A percentile compares a stretch with the other conserved stretches of the same genome.
phyloP scores from a whole-genome alignment of 2,329 filamentous ascomycete genomes.

The Metarhizium brunneum region DNA sequence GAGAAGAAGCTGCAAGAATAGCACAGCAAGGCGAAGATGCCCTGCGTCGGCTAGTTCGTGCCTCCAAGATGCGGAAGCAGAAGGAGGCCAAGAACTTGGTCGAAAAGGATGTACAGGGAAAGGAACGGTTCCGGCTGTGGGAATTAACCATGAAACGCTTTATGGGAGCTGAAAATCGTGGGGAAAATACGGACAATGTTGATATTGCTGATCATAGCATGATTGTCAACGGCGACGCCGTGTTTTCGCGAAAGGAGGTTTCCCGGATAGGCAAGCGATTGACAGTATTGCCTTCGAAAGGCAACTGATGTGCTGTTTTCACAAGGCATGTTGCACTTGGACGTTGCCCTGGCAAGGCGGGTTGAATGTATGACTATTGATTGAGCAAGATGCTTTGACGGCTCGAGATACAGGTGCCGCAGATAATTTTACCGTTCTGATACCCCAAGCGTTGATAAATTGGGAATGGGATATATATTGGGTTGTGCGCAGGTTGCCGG shows the following conservation, averaged over 20 bases:
- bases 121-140: slow-evolving; percentile 50
- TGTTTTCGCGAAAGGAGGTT: slow-evolving; percentile 44
- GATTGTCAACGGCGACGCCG: slow-evolving; percentile 50
- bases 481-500: neutral
- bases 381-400: neutral
- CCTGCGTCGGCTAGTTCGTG: slow-evolving; percentile 47
- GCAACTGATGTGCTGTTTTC: neutral
- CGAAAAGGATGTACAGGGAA: slow-evolving; percentile 40
- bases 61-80: slow-evolving; percentile 55
- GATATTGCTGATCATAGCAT: slow-evolving; percentile 56
- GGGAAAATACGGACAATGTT: slow-evolving; percentile 26
- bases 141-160: slow-evolving; percentile 51
- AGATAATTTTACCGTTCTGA: neutral
- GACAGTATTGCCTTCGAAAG: slow-evolving; percentile 15
- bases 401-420: neutral
- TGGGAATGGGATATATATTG: neutral
- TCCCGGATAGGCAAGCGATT: slow-evolving; percentile 36
- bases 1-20: slow-evolving; percentile 49
- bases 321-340: neutral
- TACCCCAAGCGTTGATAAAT: neutral
- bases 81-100: slow-evolving; percentile 52
- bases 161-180: slow-evolving; percentile 24
- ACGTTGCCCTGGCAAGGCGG: neutral
- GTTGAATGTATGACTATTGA: neutral
- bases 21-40: slow-evolving; percentile 55